Conservation (phyloP, 2,329 filamentous ascomycete genomes). For the Aureobasidium sp. region DNA sequence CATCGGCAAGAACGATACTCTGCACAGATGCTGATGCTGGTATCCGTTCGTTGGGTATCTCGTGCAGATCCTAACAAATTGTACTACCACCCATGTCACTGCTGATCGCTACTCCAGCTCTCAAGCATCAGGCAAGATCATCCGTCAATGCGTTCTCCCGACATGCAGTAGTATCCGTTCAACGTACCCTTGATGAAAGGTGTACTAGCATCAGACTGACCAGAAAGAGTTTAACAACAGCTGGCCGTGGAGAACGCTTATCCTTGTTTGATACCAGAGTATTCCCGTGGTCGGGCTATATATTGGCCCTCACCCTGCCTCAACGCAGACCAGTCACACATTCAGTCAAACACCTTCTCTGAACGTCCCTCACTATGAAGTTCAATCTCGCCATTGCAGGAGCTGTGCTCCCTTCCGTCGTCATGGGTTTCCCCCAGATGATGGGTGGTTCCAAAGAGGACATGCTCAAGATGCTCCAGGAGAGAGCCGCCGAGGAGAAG, state of each 20-base stretch:
- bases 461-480: not conserved
- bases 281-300: not conserved
- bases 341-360: not conserved
- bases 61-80: not conserved
- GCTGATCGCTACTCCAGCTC: conserved; percentile 8
- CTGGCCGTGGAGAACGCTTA: not conserved
- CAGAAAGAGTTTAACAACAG: not conserved
- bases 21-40: not conserved
- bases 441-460: conserved; percentile 8
- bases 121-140: not conserved
- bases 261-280: not conserved
- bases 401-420: conserved; percentile 9
- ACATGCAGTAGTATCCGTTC: not conserved
- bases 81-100: conserved; percentile 1
- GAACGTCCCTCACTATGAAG: conserved; percentile 7
- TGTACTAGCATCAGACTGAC: not conserved
- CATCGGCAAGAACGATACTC: not conserved
- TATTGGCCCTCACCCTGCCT: not conserved
- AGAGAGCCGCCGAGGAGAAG: not conserved
- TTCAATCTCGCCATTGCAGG: conserved; percentile 6
- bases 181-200: not conserved
- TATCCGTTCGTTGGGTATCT: not conserved
- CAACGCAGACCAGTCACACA: not conserved
- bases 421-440: conserved; percentile 9
- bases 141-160: not conserved